Base-by-base conservation (phyloP, 805 yeast genomes). In the Wickerhamiella spandovensis region DNA sequence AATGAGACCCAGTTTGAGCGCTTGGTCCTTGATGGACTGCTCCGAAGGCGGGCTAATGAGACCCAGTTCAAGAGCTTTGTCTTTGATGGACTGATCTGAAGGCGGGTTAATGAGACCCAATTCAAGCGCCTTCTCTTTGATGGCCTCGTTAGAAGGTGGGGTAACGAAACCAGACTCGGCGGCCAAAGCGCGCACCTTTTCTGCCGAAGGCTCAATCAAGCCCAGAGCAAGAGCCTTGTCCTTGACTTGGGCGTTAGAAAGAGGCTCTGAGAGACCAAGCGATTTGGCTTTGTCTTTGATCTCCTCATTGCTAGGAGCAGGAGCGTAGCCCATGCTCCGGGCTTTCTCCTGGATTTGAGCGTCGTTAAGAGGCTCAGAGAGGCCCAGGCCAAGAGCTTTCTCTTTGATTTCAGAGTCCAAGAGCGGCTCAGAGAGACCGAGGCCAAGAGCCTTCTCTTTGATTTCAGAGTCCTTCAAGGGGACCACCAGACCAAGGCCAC, bases 51-150 rank as follows among this genome's bases (percentile, higher is more conserved):
- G 67, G 4, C 74, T 64, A 1, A 94, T 92, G 48, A 87, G 67
- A 57, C 77, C 74, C 55, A 82, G 70, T 1, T 87, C 92, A 62
- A 77, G 84, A 44, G 83, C 88, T 10, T 76, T 76, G 64, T 84
- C 92, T 35, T 81, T 10, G 22, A 57, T 38, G n/a, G 55, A 47
- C 1, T 39, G 47, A 4, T 52, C 49, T 1, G 10, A 24, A 5
- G 48, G 21, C 2, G 56, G 55, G 12, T 51, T 57, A 12, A 53
- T 58, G 32, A 63, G 47, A 8, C 67, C 67, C 9, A 53, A 50
- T 9, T 43, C 30, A 24, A 43, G 44, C 15, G 66, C 66, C 23
- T 47, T 38, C n/a, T 17, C 47, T 12, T 22, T 41, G 23, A 57
- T 38, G 5, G 53, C 53, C 18, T 43, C 43, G 2, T 50, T 46